These are phyloP conservation scores for Pythium grandisporangium DNA, from an alignment of 352 stramenopile species.

Conservation along the genomic window DNA sequence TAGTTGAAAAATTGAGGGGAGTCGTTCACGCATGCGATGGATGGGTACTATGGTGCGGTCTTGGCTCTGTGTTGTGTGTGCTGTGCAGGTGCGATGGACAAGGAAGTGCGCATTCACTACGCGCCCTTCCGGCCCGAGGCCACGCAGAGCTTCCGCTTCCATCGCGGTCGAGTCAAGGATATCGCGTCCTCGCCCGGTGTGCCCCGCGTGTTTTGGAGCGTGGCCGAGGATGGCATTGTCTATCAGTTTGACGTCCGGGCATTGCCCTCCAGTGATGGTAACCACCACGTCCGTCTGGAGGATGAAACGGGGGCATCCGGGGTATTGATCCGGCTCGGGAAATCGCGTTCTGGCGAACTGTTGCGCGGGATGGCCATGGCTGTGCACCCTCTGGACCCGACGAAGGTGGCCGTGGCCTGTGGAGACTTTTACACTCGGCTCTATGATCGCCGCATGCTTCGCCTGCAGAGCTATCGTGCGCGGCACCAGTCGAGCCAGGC, in stretches of 20 bases:
- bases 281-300: not conserved
- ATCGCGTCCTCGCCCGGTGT: conserved; percentile 53
- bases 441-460: conserved; percentile 73
- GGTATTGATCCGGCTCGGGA: conserved; percentile 58
- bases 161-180: conserved; percentile 76
- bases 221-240: conserved; percentile 76
- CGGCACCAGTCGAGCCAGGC: conserved; percentile 8
- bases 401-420: conserved; percentile 61
- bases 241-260: conserved; percentile 76
- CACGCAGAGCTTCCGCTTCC: conserved; percentile 59
- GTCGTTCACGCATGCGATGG: too few species aligned
- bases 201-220: conserved; percentile 80
- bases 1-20: too few species aligned
- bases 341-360: conserved; percentile 23
- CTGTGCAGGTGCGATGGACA: conserved; percentile 55
- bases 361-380: conserved; percentile 70
- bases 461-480: conserved; percentile 16
- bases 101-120: conserved; percentile 81
- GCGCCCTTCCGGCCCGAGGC: conserved; percentile 58
- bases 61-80: not conserved
- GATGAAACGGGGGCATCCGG: conserved; percentile 29
- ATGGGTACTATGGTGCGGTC: not conserved
- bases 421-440: conserved; percentile 74
- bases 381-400: conserved; percentile 56
- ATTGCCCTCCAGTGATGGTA: conserved; percentile 29